Evolutionary conservation across 352 stramenopile genomes (phyloP), one percentile per base, ranked within the genome.

Genomic region (Sclerospora graminicola): DNA sequence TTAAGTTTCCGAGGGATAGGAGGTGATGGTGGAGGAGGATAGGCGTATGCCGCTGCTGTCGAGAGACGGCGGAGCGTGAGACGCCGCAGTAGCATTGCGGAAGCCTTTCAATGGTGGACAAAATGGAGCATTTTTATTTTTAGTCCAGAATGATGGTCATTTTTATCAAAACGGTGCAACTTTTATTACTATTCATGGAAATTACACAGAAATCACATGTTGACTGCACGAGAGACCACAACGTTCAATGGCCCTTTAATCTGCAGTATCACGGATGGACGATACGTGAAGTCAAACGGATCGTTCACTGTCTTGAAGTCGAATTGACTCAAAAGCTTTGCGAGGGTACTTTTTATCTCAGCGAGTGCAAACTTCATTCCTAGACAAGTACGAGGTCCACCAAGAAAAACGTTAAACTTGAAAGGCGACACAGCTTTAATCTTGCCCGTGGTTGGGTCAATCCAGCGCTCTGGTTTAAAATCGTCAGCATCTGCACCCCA

Each of bases 381-480:
- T 6, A 89, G 23, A 31, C 76, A 91, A n/a, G 65, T 64, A 14
- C 79, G 76, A 6, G 65, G 68, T 0, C 81, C 81, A 15, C 61
- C 76, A 8, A 80, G 45, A 47, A 93, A 90, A 0, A 63, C 68
- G 5, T 63, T 60, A 44, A 83, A 89, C 47, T 82, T 78, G 55
- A 71, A 84, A 5, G 69, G 51, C 6, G 69, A 80, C 15, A 83
- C 45, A 26, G 62, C 48, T 2, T 60, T 59, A 14, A 74, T 40
- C 29, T 73, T 82, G 14, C 59, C 51, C 0, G 60, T 78, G 1
- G 38, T 38, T 0, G 19, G 19, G 8, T 85, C 69, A 29, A 90
- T 63, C 64, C 69, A 89, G 2, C 81, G 61, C 27, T 89, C 73
- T 0, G 79, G 79, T 36, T 74, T 76, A 43, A 81, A 86, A 34